phyloP scores from a whole-genome alignment of 139 green algal species.

The Ulvella scutata region DNA sequence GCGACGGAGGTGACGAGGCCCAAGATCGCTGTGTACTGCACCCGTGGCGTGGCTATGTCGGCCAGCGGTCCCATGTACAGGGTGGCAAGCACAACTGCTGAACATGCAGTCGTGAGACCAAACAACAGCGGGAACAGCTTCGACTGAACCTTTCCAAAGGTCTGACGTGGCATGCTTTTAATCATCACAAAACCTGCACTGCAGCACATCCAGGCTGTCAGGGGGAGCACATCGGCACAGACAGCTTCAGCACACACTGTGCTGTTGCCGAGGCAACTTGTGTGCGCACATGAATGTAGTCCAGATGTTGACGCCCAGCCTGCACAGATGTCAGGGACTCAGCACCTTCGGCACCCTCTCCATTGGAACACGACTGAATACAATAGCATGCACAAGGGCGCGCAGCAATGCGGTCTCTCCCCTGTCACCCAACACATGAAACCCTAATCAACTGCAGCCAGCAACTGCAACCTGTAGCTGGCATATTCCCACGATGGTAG shows the following conservation, averaged over 20 bases:
- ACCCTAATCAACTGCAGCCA: too few relatives aligned
- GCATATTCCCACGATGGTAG: too few relatives aligned
- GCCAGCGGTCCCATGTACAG: not conserved
- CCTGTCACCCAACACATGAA: too few relatives aligned
- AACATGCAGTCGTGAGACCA: conserved; percentile 10
- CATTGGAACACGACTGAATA: conserved; percentile 1
- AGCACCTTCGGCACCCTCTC: not conserved
- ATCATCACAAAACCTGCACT: conserved; percentile 40
- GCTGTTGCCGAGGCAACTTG: not conserved
- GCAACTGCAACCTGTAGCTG: too few relatives aligned
- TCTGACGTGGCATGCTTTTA: conserved; percentile 48
- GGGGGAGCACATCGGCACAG: too few relatives aligned
- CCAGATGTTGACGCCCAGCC: conserved; percentile 8
- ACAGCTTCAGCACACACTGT: not conserved
- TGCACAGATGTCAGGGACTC: not conserved
- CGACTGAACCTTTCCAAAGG: conserved; percentile 36
- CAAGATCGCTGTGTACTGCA: conserved; percentile 9
- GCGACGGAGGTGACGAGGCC: conserved; percentile 20
- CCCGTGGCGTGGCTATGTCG: not conserved
- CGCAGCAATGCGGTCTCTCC: too few relatives aligned
- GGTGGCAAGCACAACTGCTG: conserved; percentile 9
- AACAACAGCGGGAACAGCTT: conserved; percentile 51
- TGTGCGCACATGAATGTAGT: conserved; percentile 6
- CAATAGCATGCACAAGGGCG: conserved; percentile 12
- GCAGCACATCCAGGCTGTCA: too few relatives aligned